Conservation (phyloP, 1,284 basidiomycete species). For the Irpex rosettiformis region DNA sequence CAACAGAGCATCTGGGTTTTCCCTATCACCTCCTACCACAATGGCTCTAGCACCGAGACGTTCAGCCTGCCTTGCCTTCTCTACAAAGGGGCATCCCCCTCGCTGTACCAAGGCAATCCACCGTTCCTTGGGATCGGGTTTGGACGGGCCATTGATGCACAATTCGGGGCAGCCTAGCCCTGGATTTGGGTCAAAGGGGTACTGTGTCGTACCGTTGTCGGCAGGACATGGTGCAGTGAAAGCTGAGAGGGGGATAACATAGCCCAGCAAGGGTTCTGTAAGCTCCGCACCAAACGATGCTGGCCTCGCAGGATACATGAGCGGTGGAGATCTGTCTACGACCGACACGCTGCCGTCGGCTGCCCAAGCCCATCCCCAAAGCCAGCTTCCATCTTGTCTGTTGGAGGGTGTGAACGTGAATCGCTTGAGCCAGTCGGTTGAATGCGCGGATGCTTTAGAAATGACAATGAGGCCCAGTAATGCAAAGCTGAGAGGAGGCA, state of each 20-base stretch:
- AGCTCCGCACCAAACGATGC: conserved; percentile 77
- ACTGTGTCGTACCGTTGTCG: conserved; percentile 14
- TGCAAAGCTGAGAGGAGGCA: not conserved
- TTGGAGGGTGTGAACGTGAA: conserved; percentile 8
- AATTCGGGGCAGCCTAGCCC: conserved; percentile 67
- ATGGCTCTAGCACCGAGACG: conserved; percentile 80
- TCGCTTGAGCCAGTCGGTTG: conserved; percentile 10
- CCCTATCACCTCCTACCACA: conserved; percentile 83
- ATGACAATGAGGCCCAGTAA: not conserved
- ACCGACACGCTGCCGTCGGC: conserved; percentile 76
- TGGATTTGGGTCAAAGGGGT: conserved; percentile 22
- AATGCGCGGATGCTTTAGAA: conserved; percentile 4
- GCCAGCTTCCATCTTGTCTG: conserved; percentile 27
- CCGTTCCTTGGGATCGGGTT: conserved; percentile 56
- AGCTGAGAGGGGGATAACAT: conserved; percentile 73
- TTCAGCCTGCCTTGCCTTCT: conserved; percentile 83
- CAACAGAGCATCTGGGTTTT: conserved; percentile 74
- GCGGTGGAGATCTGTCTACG: conserved; percentile 64
- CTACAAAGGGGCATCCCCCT: conserved; percentile 84
- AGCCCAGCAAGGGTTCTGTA: conserved; percentile 64
- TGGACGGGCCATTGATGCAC: conserved; percentile 49
- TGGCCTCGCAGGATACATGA: conserved; percentile 60
- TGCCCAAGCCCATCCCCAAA: conserved; percentile 57
- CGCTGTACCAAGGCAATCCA: conserved; percentile 88
- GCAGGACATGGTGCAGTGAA: conserved; percentile 56